Evolutionary conservation across 108 stramenopile genomes (phyloP), one percentile per base, ranked within the genome.

Genomic region (Nannochloropsis salina): DNA sequence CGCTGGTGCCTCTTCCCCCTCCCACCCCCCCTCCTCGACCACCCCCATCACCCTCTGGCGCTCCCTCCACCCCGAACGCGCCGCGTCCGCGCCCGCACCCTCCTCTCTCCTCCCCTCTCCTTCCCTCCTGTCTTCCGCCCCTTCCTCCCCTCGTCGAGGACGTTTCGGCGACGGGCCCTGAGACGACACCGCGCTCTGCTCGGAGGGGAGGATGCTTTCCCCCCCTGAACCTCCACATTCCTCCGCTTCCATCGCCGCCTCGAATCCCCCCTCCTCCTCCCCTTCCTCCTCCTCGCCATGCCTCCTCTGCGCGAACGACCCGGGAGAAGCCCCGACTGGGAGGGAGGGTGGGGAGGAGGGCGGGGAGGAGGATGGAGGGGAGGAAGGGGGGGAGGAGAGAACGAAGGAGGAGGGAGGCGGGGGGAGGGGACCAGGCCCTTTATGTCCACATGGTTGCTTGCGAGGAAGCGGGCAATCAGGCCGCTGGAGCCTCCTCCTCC

Each of bases 381-480:
- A 2, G 61, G n/a, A n/a, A n/a, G 61, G 61, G 61, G n/a, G 61
- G 61, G 4, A 74, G 61, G 61, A n/a, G 61, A n/a, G 5, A n/a
- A 74, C 2, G 61, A 20, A n/a, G n/a, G 61, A 15, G n/a, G 20
- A 74, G 15, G n/a, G 61, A n/a, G n/a, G 5, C 20, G n/a, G 61
- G 3, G 61, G 61, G 61, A n/a, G n/a, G 61, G 61, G 61, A 74
- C 61, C 2, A 20, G 2, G 61, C 15, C n/a, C n/a, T 74, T 74
- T 15, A 74, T 5, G 5, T 74, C 61, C 3, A 74, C 61, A 4
- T 74, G 15, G 61, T 74, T 74, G 20, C 61, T 15, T 20, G 61
- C 61, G 61, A 74, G 61, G 61, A 74, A 74, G n/a, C 61, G 61
- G 15, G 61, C n/a, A n/a, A 74, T 74, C 20, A 74, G 61, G n/a